Evolutionary conservation across 2,329 filamentous ascomycete species (phyloP), one percentile per base, ranked within the genome.

Genomic region (Cadophora malorum): DNA sequence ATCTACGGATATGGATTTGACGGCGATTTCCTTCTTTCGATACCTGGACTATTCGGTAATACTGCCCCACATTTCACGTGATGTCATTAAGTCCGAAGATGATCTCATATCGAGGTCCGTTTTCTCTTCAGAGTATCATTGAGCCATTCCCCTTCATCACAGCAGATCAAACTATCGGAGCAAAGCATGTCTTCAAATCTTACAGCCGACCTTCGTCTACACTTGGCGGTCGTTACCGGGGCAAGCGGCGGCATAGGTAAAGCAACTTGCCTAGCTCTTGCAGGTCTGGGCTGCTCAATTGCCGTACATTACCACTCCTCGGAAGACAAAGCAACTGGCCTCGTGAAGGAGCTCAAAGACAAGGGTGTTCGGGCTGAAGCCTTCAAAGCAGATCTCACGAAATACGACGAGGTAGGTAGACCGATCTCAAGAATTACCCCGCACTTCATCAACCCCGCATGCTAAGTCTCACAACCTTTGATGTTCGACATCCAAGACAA

Each of bases 171-270:
- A 10, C 9, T 38, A 38, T 7, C 35, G 35, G 9, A 38, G 8
- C 8, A 9, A 33, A 58, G 2, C 7, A 59, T 59, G 35, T 7
- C n/a, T 41, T 69, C 69, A 19, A 53, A 67, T 55, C 63, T 71
- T 9, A 69, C 56, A 31, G 70, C 70, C 23, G 68, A 73, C 50
- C 66, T 71, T 21, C 47, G 56, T 23, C n/a, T 28, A 4, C 67
- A 73, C 47, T 41, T 73, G 4, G 71, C 69, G 31, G 77, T 83
- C 41, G 77, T 83, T 33, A 81, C 80, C 0, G 80, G 80, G 12
- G 79, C 79, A 9, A 82, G 80, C 23, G 81, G 81, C 23, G 81
- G 81, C 21, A 83, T 83, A 25, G 82, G 81, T 6, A 76, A 75
- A 63, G 80, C 81, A 3, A 82, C 81, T 25, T 78, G 77, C 56